Conservation (phyloP, 805 yeast genomes). For the Candida quercuum region DNA sequence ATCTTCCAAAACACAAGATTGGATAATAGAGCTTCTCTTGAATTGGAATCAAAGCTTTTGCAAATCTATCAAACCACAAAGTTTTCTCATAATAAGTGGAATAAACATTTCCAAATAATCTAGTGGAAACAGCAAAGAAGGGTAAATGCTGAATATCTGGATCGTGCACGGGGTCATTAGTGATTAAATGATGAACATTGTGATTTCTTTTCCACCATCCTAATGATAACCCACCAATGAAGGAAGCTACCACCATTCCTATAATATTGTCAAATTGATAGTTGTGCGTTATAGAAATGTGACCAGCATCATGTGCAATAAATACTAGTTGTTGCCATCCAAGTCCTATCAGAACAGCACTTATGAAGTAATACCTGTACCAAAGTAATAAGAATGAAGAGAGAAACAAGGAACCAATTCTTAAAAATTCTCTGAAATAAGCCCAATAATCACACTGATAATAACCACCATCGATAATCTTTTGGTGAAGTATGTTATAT, state of each 20-base stretch:
- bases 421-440: slow-evolving; percentile 62
- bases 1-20: slow-evolving; percentile 75
- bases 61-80: slow-evolving; percentile 63
- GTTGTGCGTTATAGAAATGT: slow-evolving; percentile 74
- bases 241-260: slow-evolving; percentile 71
- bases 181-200: slow-evolving; percentile 85
- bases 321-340: slow-evolving; percentile 91
- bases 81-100: slow-evolving; percentile 74
- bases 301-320: slow-evolving; percentile 90
- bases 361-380: slow-evolving; percentile 37
- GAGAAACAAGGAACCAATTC: slow-evolving; percentile 51
- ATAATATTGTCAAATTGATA: slow-evolving; percentile 70
- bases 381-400: slow-evolving; percentile 46
- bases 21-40: slow-evolving; percentile 76
- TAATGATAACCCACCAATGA: slow-evolving; percentile 79
- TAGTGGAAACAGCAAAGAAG: slow-evolving; percentile 77
- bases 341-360: slow-evolving; percentile 64
- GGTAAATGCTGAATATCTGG: slow-evolving; percentile 94
- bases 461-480: slow-evolving; percentile 49
- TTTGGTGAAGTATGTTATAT: slow-evolving; percentile 56
- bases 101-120: slow-evolving; percentile 62
- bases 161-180: slow-evolving; percentile 92
- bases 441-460: slow-evolving; percentile 72
- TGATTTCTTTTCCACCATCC: slow-evolving; percentile 97
- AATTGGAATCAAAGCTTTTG: slow-evolving; percentile 50